Conservation (phyloP, 2,329 filamentous ascomycete species). For the Arthrobotrys conoides region DNA sequence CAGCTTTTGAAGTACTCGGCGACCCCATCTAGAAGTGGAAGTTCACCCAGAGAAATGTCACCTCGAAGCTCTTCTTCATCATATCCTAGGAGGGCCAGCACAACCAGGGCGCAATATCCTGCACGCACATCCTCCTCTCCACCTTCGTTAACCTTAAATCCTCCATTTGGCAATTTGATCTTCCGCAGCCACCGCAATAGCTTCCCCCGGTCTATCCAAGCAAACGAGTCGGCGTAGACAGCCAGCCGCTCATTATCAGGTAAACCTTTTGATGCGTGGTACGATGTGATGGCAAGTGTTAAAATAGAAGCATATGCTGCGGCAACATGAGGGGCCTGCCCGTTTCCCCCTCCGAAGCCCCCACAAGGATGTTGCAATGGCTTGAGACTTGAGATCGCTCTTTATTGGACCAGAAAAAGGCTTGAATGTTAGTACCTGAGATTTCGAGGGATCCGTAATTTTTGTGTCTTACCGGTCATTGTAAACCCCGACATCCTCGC, state of each 20-base stretch:
- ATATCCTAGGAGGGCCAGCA: conserved; percentile 80
- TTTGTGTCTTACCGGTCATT: conserved; percentile 72
- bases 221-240: conserved; percentile 66
- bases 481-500: conserved; percentile 78
- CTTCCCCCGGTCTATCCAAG: conserved; percentile 78
- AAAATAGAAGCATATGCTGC: conserved; percentile 88
- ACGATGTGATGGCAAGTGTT: conserved; percentile 75
- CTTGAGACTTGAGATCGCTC: conserved; percentile 79
- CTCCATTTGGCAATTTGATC: conserved; percentile 88
- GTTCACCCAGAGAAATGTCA: conserved; percentile 34
- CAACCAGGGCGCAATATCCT: conserved; percentile 89
- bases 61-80: conserved; percentile 46
- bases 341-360: conserved; percentile 94
- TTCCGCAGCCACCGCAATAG: conserved; percentile 93
- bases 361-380: conserved; percentile 86
- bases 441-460: conserved; percentile 30
- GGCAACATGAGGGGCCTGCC: conserved; percentile 89
- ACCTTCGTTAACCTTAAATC: conserved; percentile 87
- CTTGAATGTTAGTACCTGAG: conserved; percentile 47
- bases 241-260: conserved; percentile 75
- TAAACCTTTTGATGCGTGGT: conserved; percentile 39
- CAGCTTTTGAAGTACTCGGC: conserved; percentile 68
- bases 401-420: conserved; percentile 63
- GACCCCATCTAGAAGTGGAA: conserved; percentile 58
- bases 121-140: conserved; percentile 95